These are phyloP conservation scores for Pseudogymnoascus sp. DNA, from an alignment of 2,329 filamentous ascomycete species.

Conservation along the genomic window DNA sequence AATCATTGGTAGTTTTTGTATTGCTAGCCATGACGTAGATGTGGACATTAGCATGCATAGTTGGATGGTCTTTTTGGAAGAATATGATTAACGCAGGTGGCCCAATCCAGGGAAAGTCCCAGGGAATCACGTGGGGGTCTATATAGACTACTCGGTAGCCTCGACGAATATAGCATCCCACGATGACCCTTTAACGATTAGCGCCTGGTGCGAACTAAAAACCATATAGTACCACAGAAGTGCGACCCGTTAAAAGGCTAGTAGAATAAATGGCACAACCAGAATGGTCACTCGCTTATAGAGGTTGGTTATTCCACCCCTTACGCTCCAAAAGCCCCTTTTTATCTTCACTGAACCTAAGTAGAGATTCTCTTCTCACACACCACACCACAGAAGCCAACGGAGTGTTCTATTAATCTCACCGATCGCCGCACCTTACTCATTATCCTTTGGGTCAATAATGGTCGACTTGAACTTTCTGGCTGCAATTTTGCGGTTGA, in stretches of 20 bases:
- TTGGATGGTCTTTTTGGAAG: background rate
- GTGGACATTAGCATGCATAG: too few relatives aligned
- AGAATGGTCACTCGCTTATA: background rate
- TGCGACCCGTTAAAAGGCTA: background rate
- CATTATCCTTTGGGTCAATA: conserved; percentile 49
- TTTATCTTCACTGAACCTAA: background rate
- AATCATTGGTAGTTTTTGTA: background rate
- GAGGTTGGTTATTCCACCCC: background rate
- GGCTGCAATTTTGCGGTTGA: conserved; percentile 26
- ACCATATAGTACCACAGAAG: background rate
- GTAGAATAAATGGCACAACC: background rate
- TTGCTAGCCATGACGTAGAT: background rate
- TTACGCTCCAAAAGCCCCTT: background rate
- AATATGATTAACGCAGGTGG: background rate
- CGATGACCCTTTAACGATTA: background rate
- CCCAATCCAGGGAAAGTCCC: background rate
- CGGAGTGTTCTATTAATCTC: background rate
- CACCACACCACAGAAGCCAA: background rate
- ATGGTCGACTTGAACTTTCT: conserved; percentile 38
- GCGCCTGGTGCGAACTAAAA: background rate
- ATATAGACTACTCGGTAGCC: background rate
- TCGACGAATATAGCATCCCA: background rate
- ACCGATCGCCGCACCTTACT: conserved; percentile 33
- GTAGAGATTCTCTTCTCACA: background rate
- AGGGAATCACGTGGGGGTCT: background rate